Percentiles rank a stretch among this genome's conserved stretches.
Conservation (phyloP, 352 stramenopile genomes). For the Sclerospora graminicola region DNA sequence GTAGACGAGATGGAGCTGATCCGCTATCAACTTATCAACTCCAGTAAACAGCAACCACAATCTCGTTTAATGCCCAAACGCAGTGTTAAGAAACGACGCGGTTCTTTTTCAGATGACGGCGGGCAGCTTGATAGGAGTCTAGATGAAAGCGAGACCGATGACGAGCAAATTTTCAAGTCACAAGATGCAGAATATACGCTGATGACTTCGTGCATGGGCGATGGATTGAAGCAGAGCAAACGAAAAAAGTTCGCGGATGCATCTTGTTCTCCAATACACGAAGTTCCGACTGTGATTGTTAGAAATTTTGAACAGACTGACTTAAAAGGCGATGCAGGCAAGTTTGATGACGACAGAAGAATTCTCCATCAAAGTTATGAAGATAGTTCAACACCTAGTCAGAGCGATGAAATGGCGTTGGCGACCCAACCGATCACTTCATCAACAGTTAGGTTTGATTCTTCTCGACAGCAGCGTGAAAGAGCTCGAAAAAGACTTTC, state of each 20-base stretch:
- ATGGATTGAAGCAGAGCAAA: constrained; percentile 7
- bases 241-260: constrained; percentile 17
- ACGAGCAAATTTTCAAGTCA: too few species aligned
- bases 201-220: constrained; percentile 4
- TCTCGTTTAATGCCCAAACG: constrained; percentile 15
- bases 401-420: neutral
- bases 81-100: constrained; percentile 16
- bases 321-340: neutral
- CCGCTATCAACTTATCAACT: constrained; percentile 5
- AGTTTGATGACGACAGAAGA: neutral
- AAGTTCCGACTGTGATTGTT: constrained; percentile 11
- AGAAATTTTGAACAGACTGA: neutral
- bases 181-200: too few species aligned
- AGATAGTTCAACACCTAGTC: constrained; percentile 7
- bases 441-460: neutral
- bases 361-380: neutral
- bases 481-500: constrained; percentile 7
- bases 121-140: neutral
- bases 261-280: constrained; percentile 19
- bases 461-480: constrained; percentile 1
- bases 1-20: neutral
- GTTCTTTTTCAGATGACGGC: constrained; percentile 11
- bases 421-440: neutral
- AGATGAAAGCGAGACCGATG: too few species aligned
- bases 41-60: constrained; percentile 12